These are phyloP conservation scores for Alternaria gaisen DNA, from an alignment of 2,329 filamentous ascomycete species.

Conservation along the genomic window DNA sequence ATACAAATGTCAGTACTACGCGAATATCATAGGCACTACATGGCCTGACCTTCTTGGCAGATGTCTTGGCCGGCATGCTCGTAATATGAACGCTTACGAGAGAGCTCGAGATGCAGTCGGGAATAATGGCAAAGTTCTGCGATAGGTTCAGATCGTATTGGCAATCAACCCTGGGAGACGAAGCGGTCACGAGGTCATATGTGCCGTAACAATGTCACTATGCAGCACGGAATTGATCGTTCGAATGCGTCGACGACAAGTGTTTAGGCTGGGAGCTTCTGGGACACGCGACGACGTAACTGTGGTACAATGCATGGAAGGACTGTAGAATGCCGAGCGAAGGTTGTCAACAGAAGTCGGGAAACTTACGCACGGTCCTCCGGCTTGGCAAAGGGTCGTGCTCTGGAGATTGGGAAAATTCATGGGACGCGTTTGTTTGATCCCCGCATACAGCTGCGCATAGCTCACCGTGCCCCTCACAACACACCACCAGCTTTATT, in stretches of 20 bases:
- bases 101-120: conserved; percentile 1
- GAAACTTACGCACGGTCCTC: conserved; percentile 24
- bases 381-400: conserved; percentile 22
- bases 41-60: conserved; percentile 46
- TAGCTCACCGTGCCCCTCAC: conserved; percentile 28
- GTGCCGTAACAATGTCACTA: conserved; percentile 14
- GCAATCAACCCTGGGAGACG: conserved; percentile 1
- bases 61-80: conserved; percentile 47
- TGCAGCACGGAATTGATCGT: conserved; percentile 5
- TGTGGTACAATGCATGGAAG: conserved; percentile 42
- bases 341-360: conserved; percentile 17
- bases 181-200: conserved; percentile 20
- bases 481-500: conserved; percentile 9
- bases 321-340: conserved; percentile 30
- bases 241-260: conserved; percentile 7
- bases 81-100: conserved; percentile 10
- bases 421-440: conserved; percentile 42
- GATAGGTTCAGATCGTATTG: conserved; percentile 9
- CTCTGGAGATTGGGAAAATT: conserved; percentile 34
- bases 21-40: conserved; percentile 8
- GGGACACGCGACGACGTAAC: conserved; percentile 7
- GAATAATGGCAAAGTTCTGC: conserved; percentile 4
- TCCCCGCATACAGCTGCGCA: conserved; percentile 36
- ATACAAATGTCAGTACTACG: conserved; percentile 26
- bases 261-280: conserved; percentile 26